A percentile compares a stretch with the other conserved stretches of the same genome.
phyloP scores from a whole-genome alignment of 2,329 filamentous ascomycete genomes.

The Byssoonygena ceratinophila region DNA sequence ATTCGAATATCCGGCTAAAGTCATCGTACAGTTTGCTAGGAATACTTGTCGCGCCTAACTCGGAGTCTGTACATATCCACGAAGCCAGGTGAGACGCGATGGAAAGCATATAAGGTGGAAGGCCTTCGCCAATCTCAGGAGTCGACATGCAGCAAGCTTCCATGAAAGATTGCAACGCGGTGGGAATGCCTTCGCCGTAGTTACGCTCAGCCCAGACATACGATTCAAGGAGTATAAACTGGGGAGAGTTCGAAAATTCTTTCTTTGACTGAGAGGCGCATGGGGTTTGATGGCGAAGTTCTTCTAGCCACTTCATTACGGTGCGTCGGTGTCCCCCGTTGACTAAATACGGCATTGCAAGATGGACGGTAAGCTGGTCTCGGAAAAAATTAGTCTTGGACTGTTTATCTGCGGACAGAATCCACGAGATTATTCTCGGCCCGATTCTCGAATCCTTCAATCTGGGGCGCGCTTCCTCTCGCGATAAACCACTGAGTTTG shows the following conservation, averaged over 20 bases:
- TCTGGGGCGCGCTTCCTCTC: slow-evolving; percentile 17
- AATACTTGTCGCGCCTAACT: slow-evolving; percentile 21
- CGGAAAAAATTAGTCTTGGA: slow-evolving; percentile 25
- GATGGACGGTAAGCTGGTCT: slow-evolving; percentile 19
- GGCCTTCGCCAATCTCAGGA: not conserved
- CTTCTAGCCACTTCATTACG: slow-evolving; percentile 28
- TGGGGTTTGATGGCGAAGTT: slow-evolving; percentile 21
- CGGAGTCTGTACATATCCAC: slow-evolving; percentile 20
- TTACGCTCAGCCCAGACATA: slow-evolving; percentile 28
- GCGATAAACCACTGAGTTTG: slow-evolving; percentile 16
- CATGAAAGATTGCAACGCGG: slow-evolving; percentile 26
- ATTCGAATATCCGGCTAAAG: slow-evolving; percentile 18
- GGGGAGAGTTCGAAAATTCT: not conserved
- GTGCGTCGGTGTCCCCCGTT: slow-evolving; percentile 29
- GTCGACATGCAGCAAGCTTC: slow-evolving; percentile 17
- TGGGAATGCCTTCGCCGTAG: slow-evolving; percentile 28
- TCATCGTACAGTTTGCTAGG: slow-evolving; percentile 26
- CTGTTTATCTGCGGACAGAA: slow-evolving; percentile 29
- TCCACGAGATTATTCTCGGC: slow-evolving; percentile 31
- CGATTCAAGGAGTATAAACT: slow-evolving; percentile 23
- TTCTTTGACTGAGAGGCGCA: slow-evolving; percentile 17
- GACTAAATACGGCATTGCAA: slow-evolving; percentile 32
- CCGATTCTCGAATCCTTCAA: slow-evolving; percentile 30
- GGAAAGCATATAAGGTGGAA: slow-evolving; percentile 5
- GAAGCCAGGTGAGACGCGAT: slow-evolving; percentile 20